Base-by-base conservation (phyloP, 179 eudicot genomes). In the Carnegiea gigantea region DNA sequence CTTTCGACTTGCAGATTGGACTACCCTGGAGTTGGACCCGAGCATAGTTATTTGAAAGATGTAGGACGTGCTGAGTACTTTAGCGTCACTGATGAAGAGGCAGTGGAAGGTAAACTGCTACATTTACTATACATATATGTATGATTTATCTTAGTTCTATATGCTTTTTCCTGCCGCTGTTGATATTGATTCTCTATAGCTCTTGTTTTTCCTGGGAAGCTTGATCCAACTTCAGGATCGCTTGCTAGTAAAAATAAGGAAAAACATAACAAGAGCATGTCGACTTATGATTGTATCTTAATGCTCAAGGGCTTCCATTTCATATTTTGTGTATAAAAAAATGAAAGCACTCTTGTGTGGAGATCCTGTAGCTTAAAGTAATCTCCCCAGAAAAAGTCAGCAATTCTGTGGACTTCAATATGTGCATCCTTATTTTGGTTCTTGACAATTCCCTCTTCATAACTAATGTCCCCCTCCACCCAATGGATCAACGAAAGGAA, bases 11-110 rank as follows among this genome's bases (percentile, higher is more conserved):
- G 48, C 85, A 95, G 98, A 5, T 90, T 95, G 85, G 97, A 95
- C 76, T 95, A 95, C 83, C 98, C 99, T 74, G 99, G 99, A 84
- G 99, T 95, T 80, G 98, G 99, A 84, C 99, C 99, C 9, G 99
- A 94, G 83, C 99, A 92, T 82, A 95, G 98, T 89, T 95, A 88
- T 86, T 79, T 95, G 79, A 95, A 95, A 83, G 99, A 95, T 81
- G 67, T 90, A 33, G 97, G 98, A 70, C 98, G 99, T 81, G 97
- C 99, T 28, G 98, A 95, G 87, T 95, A 94, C 87, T 90, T 89
- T 77, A 92, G 97, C 77, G 80, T 91, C 78, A 95, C 97, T 60
- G 98, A 95, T 78, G 91, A 92, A 83, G 99, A 94, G 89, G 98
- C 98, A 33, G 84, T 95, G 87, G 93, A 94, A 90, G 99, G 99